A percentile compares a stretch with the other conserved stretches of the same genome.
Conservation (phyloP, 129 eudicot species). For the Tagetes patula region DNA sequence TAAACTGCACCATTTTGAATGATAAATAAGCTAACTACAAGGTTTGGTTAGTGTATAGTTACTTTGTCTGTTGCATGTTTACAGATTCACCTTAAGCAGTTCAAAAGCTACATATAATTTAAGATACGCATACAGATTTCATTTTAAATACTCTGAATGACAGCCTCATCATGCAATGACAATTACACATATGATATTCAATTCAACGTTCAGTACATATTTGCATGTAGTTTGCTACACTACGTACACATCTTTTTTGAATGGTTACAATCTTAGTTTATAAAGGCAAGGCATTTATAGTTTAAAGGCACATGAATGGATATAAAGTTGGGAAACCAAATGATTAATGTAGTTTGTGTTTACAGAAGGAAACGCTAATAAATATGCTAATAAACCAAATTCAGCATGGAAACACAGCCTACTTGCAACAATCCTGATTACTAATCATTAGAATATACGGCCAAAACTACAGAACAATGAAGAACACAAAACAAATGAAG, state of each 20-base stretch:
- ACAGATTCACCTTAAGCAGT: conserved; percentile 1
- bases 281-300: background rate
- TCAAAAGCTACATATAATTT: conserved; percentile 1
- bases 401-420: conserved; percentile 1
- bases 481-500: background rate
- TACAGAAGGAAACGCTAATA: too few species aligned
- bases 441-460: background rate
- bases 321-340: too few species aligned
- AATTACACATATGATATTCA: conserved; percentile 5
- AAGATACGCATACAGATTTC: conserved; percentile 1
- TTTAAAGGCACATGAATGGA: too few species aligned
- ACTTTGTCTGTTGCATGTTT: background rate
- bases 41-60: background rate
- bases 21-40: background rate
- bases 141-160: background rate
- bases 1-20: conserved; percentile 8
- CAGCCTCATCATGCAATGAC: background rate
- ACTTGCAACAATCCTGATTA: background rate
- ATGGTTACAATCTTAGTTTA: background rate
- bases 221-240: background rate
- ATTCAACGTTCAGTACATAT: conserved; percentile 4
- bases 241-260: conserved; percentile 10
- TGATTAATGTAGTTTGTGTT: too few species aligned
- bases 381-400: background rate
- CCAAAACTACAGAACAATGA: background rate